Evolutionary conservation across 2,329 filamentous ascomycete species (phyloP), one percentile per base, ranked within the genome.

Genomic region (Alternaria panax): DNA sequence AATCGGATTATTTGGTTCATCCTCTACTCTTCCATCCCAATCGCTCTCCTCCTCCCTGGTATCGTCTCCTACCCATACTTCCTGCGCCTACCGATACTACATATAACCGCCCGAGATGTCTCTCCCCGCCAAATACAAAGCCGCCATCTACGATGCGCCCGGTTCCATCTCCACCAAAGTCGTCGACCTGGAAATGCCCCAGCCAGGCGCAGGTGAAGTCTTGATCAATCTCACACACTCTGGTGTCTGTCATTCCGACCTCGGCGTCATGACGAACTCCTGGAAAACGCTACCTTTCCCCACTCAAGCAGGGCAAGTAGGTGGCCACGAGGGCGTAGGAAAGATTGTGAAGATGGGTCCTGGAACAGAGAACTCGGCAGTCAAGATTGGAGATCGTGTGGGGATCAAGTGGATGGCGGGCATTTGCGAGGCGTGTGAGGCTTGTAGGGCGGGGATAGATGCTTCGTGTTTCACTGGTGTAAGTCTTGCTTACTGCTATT

Each of bases 261-360:
- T 86, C 62, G 86, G 75, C 54, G 65, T 78, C 55, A 83, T 83
- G 80, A 79, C 75, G 52, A 82, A 80, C 68, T 53, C 67, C 6
- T 89, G 86, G 83, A 82, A 79, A 62, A 82, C 80, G 11, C 83
- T 91, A 1, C 87, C 87, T 2, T 80, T 79, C 63, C 86, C 85
- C 34, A 89, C 87, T 7, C 84, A 83, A 69, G 75, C 82, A 36
- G 86, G 86, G 9, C 88, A 90, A 73, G 83, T 90, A 4, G 89
- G 89, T 41, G 89, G 89, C 5, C 89, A 91, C 70, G 89, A 91
- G 76, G 89, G 89, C 18, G 85, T 91, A 2, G 87, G 87, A 41
- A 84, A 83, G 52, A 81, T 91, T 30, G 87, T 89, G 41, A 88
- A 89, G 71, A 80, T 91, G 61, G 89, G 89, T 0, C 81, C 87